Conservation (phyloP, 2,329 filamentous ascomycete genomes). For the Cladosporium sp. region DNA sequence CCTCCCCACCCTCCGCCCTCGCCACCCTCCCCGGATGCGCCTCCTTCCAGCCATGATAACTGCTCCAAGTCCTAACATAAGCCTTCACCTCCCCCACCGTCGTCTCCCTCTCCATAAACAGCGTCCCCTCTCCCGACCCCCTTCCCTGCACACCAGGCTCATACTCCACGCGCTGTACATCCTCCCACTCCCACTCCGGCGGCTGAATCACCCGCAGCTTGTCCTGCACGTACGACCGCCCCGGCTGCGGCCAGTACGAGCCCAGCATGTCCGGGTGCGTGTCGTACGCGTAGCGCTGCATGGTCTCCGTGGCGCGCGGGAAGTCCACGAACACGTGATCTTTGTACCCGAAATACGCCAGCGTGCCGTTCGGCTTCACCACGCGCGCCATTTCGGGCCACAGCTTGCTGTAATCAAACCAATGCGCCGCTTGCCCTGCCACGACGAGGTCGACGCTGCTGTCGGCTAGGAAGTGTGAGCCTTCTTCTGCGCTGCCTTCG, state of each 20-base stretch:
- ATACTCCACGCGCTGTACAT: conserved; percentile 53
- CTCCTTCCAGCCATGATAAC: conserved; percentile 56
- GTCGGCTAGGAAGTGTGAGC: conserved; percentile 45
- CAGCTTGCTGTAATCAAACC: conserved; percentile 57
- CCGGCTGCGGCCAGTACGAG: conserved; percentile 59
- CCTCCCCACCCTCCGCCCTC: conserved; percentile 51
- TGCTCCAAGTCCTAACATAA: conserved; percentile 60
- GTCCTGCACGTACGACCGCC: conserved; percentile 51
- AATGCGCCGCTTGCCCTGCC: conserved; percentile 59
- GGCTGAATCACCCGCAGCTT: conserved; percentile 51
- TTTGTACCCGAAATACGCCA: conserved; percentile 66
- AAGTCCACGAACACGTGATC: conserved; percentile 57
- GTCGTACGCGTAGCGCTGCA: conserved; percentile 55
- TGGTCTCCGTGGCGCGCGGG: conserved; percentile 49
- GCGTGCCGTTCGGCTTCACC: conserved; percentile 51
- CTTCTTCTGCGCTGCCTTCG: conserved; percentile 51
- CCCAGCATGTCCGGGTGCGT: conserved; percentile 48
- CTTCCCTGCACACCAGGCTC: conserved; percentile 47
- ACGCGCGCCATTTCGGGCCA: conserved; percentile 56
- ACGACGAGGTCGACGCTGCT: conserved; percentile 50
- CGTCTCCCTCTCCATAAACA: conserved; percentile 52
- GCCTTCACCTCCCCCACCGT: conserved; percentile 56
- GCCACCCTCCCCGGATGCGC: conserved; percentile 49
- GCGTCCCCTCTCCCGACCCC: conserved; percentile 37
- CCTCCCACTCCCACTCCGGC: conserved; percentile 49